phyloP scores from a whole-genome alignment of 345 rosid species.

The Brassica napus region Da-Ae NC_063450.1:35511001-35511500 shows the following conservation, averaged over 20 bases:
- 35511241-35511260: conserved; percentile 10
- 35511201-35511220: conserved; percentile 3
- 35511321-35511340: conserved; percentile 99
- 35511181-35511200: conserved; percentile 26
- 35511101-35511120: conserved; percentile 8
- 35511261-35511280: conserved; percentile 68
- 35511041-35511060: conserved; percentile 2
- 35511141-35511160: conserved; percentile 99
- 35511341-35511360: conserved; percentile 99
- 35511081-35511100: conserved; percentile 22
- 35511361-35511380: conserved; percentile 52
- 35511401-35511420: conserved; percentile 20
- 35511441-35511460: conserved; percentile 31
- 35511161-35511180: conserved; percentile 94
- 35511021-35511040: conserved; percentile 17
- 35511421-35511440: neutral
- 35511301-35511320: conserved; percentile 96
- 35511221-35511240: neutral
- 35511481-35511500: conserved; percentile 99
- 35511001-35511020: conserved; percentile 5
- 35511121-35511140: conserved; percentile 79
- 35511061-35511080: conserved; percentile 20
- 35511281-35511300: conserved; percentile 99
- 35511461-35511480: conserved; percentile 83
- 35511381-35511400: conserved; percentile 16